Percentiles rank a stretch among this genome's conserved stretches.
Evolutionary conservation across 345 rosid species (phyloP).

Genomic region (Gossypium longicalyx): DNA sequence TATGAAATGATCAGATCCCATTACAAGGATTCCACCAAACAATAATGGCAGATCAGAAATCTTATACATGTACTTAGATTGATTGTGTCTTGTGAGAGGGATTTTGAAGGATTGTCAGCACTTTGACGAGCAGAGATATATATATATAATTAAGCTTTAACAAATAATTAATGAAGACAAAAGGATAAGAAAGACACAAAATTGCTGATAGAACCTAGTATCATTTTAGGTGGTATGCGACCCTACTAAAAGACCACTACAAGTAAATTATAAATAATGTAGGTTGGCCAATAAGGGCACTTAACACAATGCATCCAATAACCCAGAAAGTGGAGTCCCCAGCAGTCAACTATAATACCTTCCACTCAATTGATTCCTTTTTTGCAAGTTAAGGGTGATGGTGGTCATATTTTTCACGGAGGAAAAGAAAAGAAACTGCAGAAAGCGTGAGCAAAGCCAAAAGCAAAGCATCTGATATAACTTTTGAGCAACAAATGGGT

Average conservation of each 20-base stretch:
- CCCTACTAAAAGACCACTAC: constrained; percentile 6
- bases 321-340: constrained; percentile 17
- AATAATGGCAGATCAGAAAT: background rate
- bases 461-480: constrained; percentile 5
- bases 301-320: constrained; percentile 14
- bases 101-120: constrained; percentile 9
- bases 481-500: background rate
- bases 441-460: constrained; percentile 11
- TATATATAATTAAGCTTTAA: background rate
- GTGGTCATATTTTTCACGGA: background rate
- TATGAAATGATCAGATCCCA: background rate
- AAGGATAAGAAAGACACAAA: constrained; percentile 1
- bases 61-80: background rate
- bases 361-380: constrained; percentile 14
- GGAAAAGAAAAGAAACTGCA: constrained; percentile 7
- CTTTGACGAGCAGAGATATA: background rate
- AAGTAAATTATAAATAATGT: background rate
- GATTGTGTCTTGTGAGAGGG: constrained; percentile 1
- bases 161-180: background rate
- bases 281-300: constrained; percentile 28
- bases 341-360: constrained; percentile 15
- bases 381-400: background rate
- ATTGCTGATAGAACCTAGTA: constrained; percentile 14
- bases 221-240: constrained; percentile 12
- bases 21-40: constrained; percentile 8